Evolutionary conservation across 371 early-diverging fungal genomes (phyloP).

Genomic region (Saksenaea oblongispora): DNA sequence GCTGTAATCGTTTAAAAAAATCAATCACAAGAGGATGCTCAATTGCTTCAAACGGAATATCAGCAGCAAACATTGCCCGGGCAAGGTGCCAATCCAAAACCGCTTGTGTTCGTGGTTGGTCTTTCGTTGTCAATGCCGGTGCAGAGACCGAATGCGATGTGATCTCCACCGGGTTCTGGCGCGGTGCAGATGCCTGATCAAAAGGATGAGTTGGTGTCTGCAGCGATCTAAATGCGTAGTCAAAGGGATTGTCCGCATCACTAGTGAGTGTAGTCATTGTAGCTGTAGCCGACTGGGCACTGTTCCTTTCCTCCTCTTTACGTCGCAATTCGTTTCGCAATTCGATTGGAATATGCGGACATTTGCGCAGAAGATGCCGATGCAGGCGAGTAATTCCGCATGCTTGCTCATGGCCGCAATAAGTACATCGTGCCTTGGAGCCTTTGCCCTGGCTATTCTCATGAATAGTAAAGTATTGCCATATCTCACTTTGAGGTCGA

Average conservation of each 20-base stretch:
- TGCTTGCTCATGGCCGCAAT: slow-evolving; percentile 37
- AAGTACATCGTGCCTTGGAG: slow-evolving; percentile 33
- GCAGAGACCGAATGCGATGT: neutral
- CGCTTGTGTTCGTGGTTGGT: slow-evolving; percentile 9
- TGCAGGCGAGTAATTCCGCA: slow-evolving; percentile 39
- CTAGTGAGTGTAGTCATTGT: neutral
- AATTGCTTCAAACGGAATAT: slow-evolving; percentile 29
- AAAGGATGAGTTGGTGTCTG: neutral
- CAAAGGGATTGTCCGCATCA: neutral
- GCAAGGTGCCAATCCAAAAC: slow-evolving; percentile 38
- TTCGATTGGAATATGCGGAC: slow-evolving; percentile 23
- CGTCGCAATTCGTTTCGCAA: slow-evolving; percentile 28
- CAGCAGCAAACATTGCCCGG: slow-evolving; percentile 40
- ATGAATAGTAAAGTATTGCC: slow-evolving; percentile 40
- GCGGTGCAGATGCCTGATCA: neutral
- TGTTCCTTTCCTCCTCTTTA: slow-evolving; percentile 13
- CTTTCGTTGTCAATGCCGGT: neutral
- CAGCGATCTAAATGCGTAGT: neutral
- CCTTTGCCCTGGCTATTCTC: slow-evolving; percentile 20
- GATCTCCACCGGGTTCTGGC: slow-evolving; percentile 5
- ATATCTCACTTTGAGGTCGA: slow-evolving; percentile 41
- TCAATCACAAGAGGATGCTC: slow-evolving; percentile 35
- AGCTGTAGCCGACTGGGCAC: neutral
- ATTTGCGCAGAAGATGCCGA: slow-evolving; percentile 34
- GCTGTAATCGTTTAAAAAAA: slow-evolving; percentile 34